Percentiles rank a stretch among this genome's conserved stretches.
Conservation (phyloP, 106 monocot species). For the Phalaenopsis aphrodite region DNA sequence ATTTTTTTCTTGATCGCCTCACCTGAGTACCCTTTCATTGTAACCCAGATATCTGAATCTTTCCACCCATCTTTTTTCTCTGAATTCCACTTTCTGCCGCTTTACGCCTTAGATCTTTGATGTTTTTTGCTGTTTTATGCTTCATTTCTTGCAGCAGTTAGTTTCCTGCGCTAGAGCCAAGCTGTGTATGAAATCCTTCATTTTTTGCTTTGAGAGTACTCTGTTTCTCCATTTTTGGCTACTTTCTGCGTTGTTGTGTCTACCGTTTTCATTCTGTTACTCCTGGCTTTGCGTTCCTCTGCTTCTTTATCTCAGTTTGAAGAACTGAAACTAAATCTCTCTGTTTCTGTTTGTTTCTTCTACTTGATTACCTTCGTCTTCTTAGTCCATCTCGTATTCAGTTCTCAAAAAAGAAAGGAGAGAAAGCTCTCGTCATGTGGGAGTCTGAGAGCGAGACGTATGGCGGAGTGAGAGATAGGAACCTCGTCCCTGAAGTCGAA, state of each 20-base stretch:
- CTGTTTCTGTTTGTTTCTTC: too few relatives aligned
- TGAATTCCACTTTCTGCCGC: not conserved
- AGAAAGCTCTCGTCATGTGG: constrained; percentile 46
- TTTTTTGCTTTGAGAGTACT: not conserved
- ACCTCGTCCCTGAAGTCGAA: constrained; percentile 18
- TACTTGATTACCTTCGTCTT: too few relatives aligned
- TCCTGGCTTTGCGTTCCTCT: not conserved
- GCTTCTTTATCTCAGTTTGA: not conserved
- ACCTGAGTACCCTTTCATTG: constrained; percentile 8
- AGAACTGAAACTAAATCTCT: too few relatives aligned
- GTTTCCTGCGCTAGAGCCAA: not conserved
- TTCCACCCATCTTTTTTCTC: not conserved
- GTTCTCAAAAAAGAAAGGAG: too few relatives aligned
- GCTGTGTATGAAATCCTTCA: not conserved
- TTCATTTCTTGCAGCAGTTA: not conserved
- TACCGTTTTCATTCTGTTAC: not conserved
- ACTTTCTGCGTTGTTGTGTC: not conserved
- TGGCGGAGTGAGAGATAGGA: constrained; percentile 27
- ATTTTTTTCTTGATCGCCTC: constrained; percentile 8
- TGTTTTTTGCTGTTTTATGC: not conserved
- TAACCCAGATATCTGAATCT: not conserved
- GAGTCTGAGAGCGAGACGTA: constrained; percentile 55
- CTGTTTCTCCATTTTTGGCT: not conserved
- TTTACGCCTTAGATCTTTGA: not conserved
- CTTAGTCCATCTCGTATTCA: too few relatives aligned